Conservation (phyloP, 306 rosid genomes). For the Lathyrus oleraceus region DNA sequence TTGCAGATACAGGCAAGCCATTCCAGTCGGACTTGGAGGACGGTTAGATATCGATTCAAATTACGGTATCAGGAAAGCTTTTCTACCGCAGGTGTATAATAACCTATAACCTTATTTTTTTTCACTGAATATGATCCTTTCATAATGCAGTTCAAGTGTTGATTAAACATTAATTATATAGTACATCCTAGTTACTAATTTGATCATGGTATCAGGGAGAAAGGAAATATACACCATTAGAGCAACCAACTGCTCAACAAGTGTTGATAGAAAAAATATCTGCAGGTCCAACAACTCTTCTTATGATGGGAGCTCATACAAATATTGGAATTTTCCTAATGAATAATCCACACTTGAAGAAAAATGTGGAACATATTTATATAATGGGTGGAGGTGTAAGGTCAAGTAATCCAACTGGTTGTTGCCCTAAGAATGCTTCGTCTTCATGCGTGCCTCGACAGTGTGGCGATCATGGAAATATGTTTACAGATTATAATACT, state of each 20-base stretch:
- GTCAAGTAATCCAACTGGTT: conserved; percentile 80
- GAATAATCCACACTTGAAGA: conserved; percentile 79
- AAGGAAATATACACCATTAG: conserved; percentile 67
- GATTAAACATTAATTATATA: background rate
- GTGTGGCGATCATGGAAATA: conserved; percentile 81
- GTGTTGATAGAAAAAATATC: conserved; percentile 83
- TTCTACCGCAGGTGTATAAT: conserved; percentile 77
- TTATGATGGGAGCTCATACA: conserved; percentile 73
- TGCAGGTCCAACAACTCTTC: conserved; percentile 64
- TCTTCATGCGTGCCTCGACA: conserved; percentile 66
- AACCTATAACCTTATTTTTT: too few relatives aligned
- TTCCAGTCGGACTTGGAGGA: conserved; percentile 82
- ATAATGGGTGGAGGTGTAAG: conserved; percentile 94
- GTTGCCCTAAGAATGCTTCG: conserved; percentile 73
- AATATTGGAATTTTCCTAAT: conserved; percentile 82
- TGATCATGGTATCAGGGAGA: conserved; percentile 55
- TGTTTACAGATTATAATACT: conserved; percentile 67
- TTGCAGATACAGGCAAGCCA: conserved; percentile 74
- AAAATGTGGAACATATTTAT: conserved; percentile 75
- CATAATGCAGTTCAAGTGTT: too few relatives aligned
- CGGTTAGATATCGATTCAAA: conserved; percentile 79
- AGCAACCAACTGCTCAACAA: conserved; percentile 79
- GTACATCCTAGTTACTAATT: conserved; percentile 12
- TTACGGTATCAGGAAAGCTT: conserved; percentile 70
- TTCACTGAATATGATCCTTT: too few relatives aligned